Base-by-base conservation (phyloP, 2,329 filamentous ascomycete genomes). In the Diaporthe sp. region DNA sequence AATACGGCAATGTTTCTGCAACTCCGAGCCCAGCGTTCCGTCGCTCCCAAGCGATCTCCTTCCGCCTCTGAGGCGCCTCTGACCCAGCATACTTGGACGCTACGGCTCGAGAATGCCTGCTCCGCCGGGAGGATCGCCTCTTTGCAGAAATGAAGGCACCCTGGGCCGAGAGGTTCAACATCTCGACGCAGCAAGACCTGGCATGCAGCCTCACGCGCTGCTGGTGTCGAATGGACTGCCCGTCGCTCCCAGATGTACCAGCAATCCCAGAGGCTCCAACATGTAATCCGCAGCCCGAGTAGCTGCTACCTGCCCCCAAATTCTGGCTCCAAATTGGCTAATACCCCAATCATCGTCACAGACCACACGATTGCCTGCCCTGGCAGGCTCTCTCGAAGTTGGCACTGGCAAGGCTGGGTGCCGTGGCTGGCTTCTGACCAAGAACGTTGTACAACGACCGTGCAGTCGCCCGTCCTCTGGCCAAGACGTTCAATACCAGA, bases 1-100 rank as follows among this genome's bases (percentile, higher is more conserved):
- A 66, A 38, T 50, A 61, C n/a, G 71, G 66, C 42, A 57, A 54
- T 71, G 42, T 61, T 61, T 60, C 58, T 73, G 52, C 45, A 58
- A 35, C 42, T 61, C 68, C 66, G 58, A 30, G 38, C 50, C 35
- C 42, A 71, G 47, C 55, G 12, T 54, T 33, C 58, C 6, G 28
- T n/a, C 13, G 28, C 30, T 38, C 28, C 52, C 25, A 45, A 45
- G 28, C 15, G 25, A 45, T 71, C 74, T 74, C 66, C 47, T 76
- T 61, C 71, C 72, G 70, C 58, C 58, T 74, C 52, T 45, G 67
- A 67, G 52, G 38, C 19, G 61, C 47, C 42, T 33, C 45, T 38
- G 17, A 28, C 45, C 50, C 47, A 54, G 50, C 12, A 25, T 50
- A 25, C 10, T 17, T 25, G 58, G 47, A 73, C 58, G 57, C 55